Conservation (phyloP, 495 filamentous ascomycete genomes). For the Xanthoparmelia taractica region DNA sequence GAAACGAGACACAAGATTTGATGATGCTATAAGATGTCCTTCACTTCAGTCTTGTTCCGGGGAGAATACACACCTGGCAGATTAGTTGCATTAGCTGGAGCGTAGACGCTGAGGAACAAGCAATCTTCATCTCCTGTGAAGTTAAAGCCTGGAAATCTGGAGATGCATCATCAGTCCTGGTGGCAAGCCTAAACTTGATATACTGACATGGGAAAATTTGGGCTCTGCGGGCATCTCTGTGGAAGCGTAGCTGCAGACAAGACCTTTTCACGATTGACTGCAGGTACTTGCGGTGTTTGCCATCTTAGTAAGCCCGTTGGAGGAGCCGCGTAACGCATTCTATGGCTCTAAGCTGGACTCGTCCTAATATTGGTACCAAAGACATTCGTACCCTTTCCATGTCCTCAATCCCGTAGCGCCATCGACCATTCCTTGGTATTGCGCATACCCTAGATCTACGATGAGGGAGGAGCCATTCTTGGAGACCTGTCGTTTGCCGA, state of each 20-base stretch:
- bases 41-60: neutral
- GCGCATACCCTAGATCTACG: slow-evolving; percentile 26
- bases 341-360: slow-evolving; percentile 43
- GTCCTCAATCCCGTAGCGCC: slow-evolving; percentile 23
- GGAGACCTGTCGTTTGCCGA: slow-evolving; percentile 16
- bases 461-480: neutral
- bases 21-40: neutral
- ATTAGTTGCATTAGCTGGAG: slow-evolving; percentile 31
- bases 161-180: neutral
- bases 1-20: too few species aligned
- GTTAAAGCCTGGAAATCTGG: slow-evolving; percentile 31
- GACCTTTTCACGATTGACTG: slow-evolving; percentile 43
- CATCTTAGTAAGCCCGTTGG: slow-evolving; percentile 49
- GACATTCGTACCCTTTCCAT: slow-evolving; percentile 46
- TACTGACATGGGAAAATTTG: neutral
- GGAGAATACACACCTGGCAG: slow-evolving; percentile 34
- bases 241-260: slow-evolving; percentile 11
- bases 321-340: slow-evolving; percentile 53
- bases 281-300: slow-evolving; percentile 47
- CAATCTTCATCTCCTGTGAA: slow-evolving; percentile 57
- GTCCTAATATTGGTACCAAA: slow-evolving; percentile 21
- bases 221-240: slow-evolving; percentile 20
- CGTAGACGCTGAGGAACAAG: slow-evolving; percentile 52
- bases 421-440: slow-evolving; percentile 23
- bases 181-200: neutral